A percentile compares a stretch with the other conserved stretches of the same genome.
These are phyloP conservation scores for Verbascum thapsus DNA, from an alignment of 257 asterid genomes.

Conservation along the genomic window DNA sequence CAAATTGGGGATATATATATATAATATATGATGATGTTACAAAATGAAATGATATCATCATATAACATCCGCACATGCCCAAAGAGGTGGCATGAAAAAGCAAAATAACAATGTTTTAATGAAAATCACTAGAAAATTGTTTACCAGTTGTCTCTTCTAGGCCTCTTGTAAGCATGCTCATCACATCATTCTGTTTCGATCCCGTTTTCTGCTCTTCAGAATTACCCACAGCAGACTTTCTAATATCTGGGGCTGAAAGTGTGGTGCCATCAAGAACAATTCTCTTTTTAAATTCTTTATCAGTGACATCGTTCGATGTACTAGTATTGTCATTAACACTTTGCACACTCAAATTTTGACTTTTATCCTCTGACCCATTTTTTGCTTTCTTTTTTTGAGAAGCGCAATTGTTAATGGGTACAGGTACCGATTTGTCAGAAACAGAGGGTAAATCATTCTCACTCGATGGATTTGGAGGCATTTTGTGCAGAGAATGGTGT, in stretches of 20 bases:
- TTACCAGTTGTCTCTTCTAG: constrained; percentile 70
- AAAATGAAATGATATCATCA: no score
- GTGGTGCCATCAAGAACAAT: constrained; percentile 36
- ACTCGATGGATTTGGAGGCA: constrained; percentile 30
- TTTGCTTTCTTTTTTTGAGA: constrained; percentile 33
- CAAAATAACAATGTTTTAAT: neutral
- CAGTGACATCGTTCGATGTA: constrained; percentile 23
- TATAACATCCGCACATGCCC: no score
- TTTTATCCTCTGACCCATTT: constrained; percentile 34
- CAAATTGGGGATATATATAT: no score
- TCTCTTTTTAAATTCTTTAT: constrained; percentile 40
- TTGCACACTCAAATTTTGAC: constrained; percentile 29
- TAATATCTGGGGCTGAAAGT: constrained; percentile 31
- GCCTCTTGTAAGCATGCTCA: constrained; percentile 65
- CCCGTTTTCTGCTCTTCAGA: constrained; percentile 30
- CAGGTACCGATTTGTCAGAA: constrained; percentile 34
- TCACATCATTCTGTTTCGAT: constrained; percentile 37
- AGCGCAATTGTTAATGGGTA: constrained; percentile 14
- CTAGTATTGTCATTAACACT: constrained; percentile 26
- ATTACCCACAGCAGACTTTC: constrained; percentile 26
- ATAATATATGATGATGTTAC: no score
- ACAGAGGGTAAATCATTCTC: constrained; percentile 37
- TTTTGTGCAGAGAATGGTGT: constrained; percentile 27
- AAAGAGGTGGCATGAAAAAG: no score
- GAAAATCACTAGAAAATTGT: constrained; percentile 15